Percentiles rank a stretch among this genome's conserved stretches.
phyloP scores from a whole-genome alignment of 345 rosid genomes.

The Garcia nutans region DNA sequence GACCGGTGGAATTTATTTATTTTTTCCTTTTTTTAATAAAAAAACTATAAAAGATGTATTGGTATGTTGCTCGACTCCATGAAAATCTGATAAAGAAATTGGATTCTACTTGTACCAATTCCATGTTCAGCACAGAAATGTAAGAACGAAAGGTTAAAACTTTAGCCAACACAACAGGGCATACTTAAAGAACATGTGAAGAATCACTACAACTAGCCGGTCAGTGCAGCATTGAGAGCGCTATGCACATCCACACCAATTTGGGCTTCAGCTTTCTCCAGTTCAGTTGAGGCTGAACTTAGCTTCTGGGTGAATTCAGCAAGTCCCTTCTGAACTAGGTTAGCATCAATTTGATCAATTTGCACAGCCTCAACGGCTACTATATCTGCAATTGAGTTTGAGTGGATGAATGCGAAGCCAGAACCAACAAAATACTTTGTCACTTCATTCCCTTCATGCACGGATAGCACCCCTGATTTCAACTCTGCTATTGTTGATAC shows the following conservation, averaged over 20 bases:
- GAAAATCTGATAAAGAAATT: neutral
- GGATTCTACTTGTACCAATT: neutral
- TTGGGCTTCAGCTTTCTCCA: constrained; percentile 83
- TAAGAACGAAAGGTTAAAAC: neutral
- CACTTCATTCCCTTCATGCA: constrained; percentile 68
- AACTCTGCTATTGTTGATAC: constrained; percentile 77
- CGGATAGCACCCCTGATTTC: constrained; percentile 77
- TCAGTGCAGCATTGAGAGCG: constrained; percentile 61
- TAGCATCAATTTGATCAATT: constrained; percentile 54
- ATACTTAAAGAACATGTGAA: neutral
- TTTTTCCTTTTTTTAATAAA: no score
- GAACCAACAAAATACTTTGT: constrained; percentile 79
- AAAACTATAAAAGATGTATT: no score
- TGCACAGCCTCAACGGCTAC: constrained; percentile 72
- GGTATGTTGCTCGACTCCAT: neutral
- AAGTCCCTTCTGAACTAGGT: constrained; percentile 72
- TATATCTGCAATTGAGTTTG: constrained; percentile 68
- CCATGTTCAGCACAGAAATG: neutral
- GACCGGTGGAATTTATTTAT: no score
- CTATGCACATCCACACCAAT: constrained; percentile 71
- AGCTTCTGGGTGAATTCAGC: constrained; percentile 68
- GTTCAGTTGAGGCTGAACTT: constrained; percentile 62
- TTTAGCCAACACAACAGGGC: neutral
- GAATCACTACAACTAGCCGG: constrained; percentile 17
- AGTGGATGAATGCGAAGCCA: constrained; percentile 76